Conservation (phyloP, 2,329 filamentous ascomycete species). For the Xylaria sp. region DNA sequence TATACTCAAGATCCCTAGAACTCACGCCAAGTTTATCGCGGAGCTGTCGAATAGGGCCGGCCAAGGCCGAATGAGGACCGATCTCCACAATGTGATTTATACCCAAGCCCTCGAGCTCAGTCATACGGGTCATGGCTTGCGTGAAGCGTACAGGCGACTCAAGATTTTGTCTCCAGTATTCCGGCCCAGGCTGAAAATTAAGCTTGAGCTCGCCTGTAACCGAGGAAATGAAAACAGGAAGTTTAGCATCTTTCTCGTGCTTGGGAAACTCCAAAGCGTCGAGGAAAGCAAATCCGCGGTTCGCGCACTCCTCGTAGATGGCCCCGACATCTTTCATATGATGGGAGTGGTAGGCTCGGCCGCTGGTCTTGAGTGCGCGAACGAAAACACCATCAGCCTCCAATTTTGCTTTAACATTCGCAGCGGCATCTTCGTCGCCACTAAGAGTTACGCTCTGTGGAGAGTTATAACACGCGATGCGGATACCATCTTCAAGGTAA, state of each 20-base stretch:
- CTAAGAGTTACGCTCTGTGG: constrained; percentile 27
- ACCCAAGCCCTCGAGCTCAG: constrained; percentile 17
- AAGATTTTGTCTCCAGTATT: constrained; percentile 31
- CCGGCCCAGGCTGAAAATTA: constrained; percentile 20
- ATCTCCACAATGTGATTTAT: constrained; percentile 32
- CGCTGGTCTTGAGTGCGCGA: constrained; percentile 27
- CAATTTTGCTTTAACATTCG: constrained; percentile 13
- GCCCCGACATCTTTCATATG: constrained; percentile 31
- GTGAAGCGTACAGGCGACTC: constrained; percentile 21
- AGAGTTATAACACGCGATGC: constrained; percentile 51
- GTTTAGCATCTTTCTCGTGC: constrained; percentile 14
- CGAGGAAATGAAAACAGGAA: constrained; percentile 23
- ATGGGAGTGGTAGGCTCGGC: constrained; percentile 38
- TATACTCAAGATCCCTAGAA: constrained; percentile 27
- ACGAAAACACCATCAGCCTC: constrained; percentile 23
- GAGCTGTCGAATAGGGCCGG: constrained; percentile 29
- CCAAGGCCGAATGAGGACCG: constrained; percentile 32
- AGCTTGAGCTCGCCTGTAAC: constrained; percentile 22
- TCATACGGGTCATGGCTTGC: constrained; percentile 16
- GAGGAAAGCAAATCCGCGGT: constrained; percentile 12
- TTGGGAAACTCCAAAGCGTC: constrained; percentile 11
- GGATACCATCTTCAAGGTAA: constrained; percentile 45
- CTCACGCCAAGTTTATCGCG: constrained; percentile 27
- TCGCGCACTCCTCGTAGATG: constrained; percentile 23
- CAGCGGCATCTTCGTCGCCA: constrained; percentile 16